Evolutionary conservation across 2,329 filamentous ascomycete genomes (phyloP), one percentile per base, ranked within the genome.

Genomic region (Clonostachys rosea): DNA sequence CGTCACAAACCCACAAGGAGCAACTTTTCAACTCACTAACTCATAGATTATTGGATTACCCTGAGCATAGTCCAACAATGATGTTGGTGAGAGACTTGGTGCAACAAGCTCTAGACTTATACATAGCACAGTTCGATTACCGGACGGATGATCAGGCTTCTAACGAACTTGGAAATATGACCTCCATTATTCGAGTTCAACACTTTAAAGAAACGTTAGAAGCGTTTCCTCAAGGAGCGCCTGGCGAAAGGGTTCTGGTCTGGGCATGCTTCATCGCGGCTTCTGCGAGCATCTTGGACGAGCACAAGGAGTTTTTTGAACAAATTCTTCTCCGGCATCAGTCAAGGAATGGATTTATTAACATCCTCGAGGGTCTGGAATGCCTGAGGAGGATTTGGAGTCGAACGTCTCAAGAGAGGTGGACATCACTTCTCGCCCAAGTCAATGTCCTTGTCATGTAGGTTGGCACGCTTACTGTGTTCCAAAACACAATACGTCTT

Each of bases 181-280:
- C 17, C 14, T 39, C 36, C 36, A 30, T 30, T 9, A 30, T 30
- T 30, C 24, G 24, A 24, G 40, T 50, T 16, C 36, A 45, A 11
- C 14, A 34, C 12, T 47, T 50, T 13, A 45, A 43, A 11, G 6
- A 44, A 30, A 42, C 37, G 1, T 9, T 50, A 13, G 13, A 35
- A 20, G 33, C 7, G 6, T 34, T 47, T 13, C 36, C 43, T 10
- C 30, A 16, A 8, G 40, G 35, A 18, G 40, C 35, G n/a, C 41
- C 40, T n/a, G 45, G 48, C 4, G 48, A 45, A 24, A 42, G 47
- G 17, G 40, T 35, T 30, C 45, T 50, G 13, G 42, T 47, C 14
- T 50, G 48, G 48, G 17, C 48, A 12, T 47, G 48, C 34, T 50
- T 50, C 42, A 43, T 50, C 11, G 48, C 42, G 9, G 48, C 48